Evolutionary conservation across 2,329 filamentous ascomycete species (phyloP).

Genomic region (Xylariaceae sp.): DNA sequence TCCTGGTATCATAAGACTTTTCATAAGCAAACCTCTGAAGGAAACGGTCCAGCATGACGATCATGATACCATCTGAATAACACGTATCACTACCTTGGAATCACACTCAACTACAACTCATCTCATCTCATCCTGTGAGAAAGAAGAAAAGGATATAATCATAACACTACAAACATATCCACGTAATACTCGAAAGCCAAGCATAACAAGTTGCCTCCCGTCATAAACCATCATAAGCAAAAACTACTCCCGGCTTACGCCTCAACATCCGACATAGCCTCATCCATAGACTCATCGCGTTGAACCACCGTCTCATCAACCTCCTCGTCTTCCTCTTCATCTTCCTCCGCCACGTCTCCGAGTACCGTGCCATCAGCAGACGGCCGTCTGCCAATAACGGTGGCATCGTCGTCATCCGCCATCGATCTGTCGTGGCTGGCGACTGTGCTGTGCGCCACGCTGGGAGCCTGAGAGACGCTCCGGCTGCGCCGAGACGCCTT

Average conservation of each 20-base stretch:
- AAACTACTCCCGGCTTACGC: slow-evolving; percentile 1
- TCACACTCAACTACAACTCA: no score
- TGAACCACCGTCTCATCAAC: slow-evolving; percentile 14
- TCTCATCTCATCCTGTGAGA: no score
- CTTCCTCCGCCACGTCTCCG: slow-evolving; percentile 19
- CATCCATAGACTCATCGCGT: slow-evolving; percentile 13
- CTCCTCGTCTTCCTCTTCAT: slow-evolving; percentile 10
- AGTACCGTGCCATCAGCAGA: slow-evolving; percentile 9
- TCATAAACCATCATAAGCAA: background rate
- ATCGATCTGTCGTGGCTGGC: slow-evolving; percentile 9
- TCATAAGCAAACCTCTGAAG: no score
- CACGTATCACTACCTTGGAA: no score
- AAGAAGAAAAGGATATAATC: no score
- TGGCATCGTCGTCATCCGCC: slow-evolving; percentile 12
- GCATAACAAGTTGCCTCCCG: background rate
- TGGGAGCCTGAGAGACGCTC: slow-evolving; percentile 17
- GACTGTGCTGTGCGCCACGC: slow-evolving; percentile 1
- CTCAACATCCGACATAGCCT: slow-evolving; percentile 18
- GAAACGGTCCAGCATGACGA: no score
- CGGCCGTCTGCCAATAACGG: background rate
- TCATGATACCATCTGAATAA: no score
- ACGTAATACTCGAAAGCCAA: background rate
- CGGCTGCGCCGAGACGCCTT: slow-evolving; percentile 18
- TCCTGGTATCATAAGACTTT: no score
- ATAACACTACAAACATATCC: no score